A percentile compares a stretch with the other conserved stretches of the same genome.
These are phyloP conservation scores for Casuarina cunninghamiana DNA, from an alignment of 306 rosid species.

Conservation along the genomic window DNA sequence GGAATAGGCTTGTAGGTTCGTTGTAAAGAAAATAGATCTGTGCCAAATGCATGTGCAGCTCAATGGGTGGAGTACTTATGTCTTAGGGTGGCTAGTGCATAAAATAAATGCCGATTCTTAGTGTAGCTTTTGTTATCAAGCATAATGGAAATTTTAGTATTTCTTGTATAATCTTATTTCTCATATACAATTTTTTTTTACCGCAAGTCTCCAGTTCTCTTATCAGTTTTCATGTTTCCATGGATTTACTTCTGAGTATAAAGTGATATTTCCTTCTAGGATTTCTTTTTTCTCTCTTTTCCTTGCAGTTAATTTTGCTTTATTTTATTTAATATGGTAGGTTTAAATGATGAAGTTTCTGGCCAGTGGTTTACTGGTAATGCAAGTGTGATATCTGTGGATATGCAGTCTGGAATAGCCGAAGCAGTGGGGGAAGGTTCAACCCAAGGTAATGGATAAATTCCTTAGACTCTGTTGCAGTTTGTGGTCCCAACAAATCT, in stretches of 20 bases:
- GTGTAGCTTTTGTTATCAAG: background rate
- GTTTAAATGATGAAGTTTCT: constrained; percentile 62
- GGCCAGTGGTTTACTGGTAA: constrained; percentile 78
- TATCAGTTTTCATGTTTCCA: background rate
- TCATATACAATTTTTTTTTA: background rate
- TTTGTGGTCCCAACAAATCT: background rate
- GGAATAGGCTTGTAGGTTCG: background rate
- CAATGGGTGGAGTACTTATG: background rate
- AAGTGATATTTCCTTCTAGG: background rate
- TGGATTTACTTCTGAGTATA: background rate
- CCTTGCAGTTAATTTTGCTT: constrained; percentile 17
- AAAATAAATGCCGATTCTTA: background rate
- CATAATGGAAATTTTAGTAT: background rate
- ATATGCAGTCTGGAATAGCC: constrained; percentile 58
- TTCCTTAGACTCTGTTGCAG: constrained; percentile 8
- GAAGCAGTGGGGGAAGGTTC: constrained; percentile 83
- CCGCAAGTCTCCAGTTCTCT: background rate
- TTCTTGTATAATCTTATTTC: background rate
- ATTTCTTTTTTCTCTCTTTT: background rate
- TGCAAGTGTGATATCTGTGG: constrained; percentile 67
- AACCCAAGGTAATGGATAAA: constrained; percentile 66
- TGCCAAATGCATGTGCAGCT: background rate
- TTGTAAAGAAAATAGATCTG: background rate
- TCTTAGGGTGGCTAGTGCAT: background rate
- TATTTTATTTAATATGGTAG: constrained; percentile 43